phyloP scores from a whole-genome alignment of 1,284 basidiomycete genomes.

The Sanghuangporus weigelae region DNA sequence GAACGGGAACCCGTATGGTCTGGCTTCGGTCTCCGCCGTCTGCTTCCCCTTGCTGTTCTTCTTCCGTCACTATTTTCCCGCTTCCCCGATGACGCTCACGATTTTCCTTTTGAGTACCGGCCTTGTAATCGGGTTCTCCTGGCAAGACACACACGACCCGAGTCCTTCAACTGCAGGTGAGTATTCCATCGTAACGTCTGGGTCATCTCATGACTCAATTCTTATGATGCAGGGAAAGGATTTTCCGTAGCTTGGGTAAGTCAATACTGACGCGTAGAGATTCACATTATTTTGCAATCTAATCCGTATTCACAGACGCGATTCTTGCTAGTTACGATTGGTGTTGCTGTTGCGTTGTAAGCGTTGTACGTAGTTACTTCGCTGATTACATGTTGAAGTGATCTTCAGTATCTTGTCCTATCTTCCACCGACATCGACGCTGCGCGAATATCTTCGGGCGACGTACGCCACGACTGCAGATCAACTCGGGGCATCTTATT shows the following conservation, averaged over 20 bases:
- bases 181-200: background rate
- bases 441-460: conserved; percentile 61
- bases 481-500: conserved; percentile 62
- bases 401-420: conserved; percentile 54
- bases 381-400: background rate
- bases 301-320: conserved; percentile 39
- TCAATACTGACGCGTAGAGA: background rate
- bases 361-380: conserved; percentile 18
- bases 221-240: conserved; percentile 30
- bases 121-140: conserved; percentile 72
- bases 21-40: conserved; percentile 66
- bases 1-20: conserved; percentile 65
- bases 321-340: conserved; percentile 55
- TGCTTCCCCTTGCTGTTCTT: conserved; percentile 69
- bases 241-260: conserved; percentile 61
- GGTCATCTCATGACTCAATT: background rate
- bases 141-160: conserved; percentile 49
- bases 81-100: conserved; percentile 65
- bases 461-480: conserved; percentile 55
- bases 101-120: conserved; percentile 70
- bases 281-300: background rate
- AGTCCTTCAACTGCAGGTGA: conserved; percentile 45
- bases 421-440: conserved; percentile 65
- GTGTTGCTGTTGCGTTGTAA: conserved; percentile 63
- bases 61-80: conserved; percentile 69